Percentiles rank a stretch among this genome's conserved stretches.
These are phyloP conservation scores for Sugiyamaella sp. DNA, from an alignment of 1,139 yeast genomes.

Conservation along the genomic window DNA sequence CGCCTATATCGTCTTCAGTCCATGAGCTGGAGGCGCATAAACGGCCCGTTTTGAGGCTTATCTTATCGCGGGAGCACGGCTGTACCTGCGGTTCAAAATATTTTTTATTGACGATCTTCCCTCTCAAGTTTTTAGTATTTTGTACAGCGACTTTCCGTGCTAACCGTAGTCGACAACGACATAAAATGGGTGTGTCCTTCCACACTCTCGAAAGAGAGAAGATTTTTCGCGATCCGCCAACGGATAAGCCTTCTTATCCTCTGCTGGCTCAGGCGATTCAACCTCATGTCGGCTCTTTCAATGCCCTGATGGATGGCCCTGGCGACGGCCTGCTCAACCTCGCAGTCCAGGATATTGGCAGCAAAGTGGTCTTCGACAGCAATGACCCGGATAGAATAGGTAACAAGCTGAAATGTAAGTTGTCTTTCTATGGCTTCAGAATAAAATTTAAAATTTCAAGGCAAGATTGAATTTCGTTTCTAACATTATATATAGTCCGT, in stretches of 20 bases:
- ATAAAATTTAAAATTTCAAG: too few relatives aligned
- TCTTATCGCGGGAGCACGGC: conserved; percentile 11
- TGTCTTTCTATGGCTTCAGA: neutral
- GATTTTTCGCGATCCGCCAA: conserved; percentile 86
- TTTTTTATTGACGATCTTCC: conserved; percentile 11
- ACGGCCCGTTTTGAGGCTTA: conserved; percentile 1
- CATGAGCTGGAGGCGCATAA: neutral
- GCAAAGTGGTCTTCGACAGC: conserved; percentile 81
- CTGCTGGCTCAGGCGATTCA: conserved; percentile 83
- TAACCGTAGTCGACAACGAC: neutral
- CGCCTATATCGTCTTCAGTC: too few relatives aligned
- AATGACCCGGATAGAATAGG: conserved; percentile 71
- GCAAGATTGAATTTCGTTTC: too few relatives aligned
- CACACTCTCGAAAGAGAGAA: conserved; percentile 87
- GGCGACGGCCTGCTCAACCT: conserved; percentile 82
- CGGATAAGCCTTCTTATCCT: conserved; percentile 81
- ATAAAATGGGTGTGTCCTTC: conserved; percentile 51
- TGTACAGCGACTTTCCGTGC: neutral
- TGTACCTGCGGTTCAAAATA: conserved; percentile 2
- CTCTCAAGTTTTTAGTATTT: conserved; percentile 1
- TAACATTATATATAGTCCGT: conserved; percentile 48
- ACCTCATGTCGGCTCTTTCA: conserved; percentile 95
- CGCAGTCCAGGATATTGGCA: conserved; percentile 88
- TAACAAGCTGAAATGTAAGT: conserved; percentile 61
- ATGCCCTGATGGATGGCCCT: conserved; percentile 85